Conservation (phyloP, 805 yeast species). For the Debaryomyces tyrocola region DNA sequence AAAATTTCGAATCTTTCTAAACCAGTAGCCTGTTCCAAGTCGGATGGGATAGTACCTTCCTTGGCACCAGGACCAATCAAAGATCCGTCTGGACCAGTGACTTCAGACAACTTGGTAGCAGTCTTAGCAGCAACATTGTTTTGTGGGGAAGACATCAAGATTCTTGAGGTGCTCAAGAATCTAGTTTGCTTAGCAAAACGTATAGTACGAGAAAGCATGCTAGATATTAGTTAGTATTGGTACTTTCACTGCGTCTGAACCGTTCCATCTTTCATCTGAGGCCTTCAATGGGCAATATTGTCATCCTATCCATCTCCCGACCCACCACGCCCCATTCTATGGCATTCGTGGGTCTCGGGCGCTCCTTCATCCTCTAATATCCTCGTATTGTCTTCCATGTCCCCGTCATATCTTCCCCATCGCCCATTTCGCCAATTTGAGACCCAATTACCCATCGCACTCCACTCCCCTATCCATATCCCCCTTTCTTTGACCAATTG, state of each 20-base stretch:
- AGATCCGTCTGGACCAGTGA: constrained; percentile 66
- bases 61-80: constrained; percentile 91
- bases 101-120: constrained; percentile 71
- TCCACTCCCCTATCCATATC: too few relatives aligned
- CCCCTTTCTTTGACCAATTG: too few relatives aligned
- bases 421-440: too few relatives aligned
- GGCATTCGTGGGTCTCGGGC: too few relatives aligned
- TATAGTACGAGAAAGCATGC: constrained; percentile 39
- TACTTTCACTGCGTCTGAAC: background rate
- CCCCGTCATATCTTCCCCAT: too few relatives aligned
- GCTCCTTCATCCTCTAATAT: too few relatives aligned
- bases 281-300: too few relatives aligned
- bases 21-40: constrained; percentile 97
- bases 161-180: constrained; percentile 36
- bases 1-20: constrained; percentile 92
- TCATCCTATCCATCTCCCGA: too few relatives aligned
- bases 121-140: constrained; percentile 50
- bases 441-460: too few relatives aligned
- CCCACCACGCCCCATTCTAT: too few relatives aligned
- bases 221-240: constrained; percentile 9
- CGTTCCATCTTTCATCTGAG: too few relatives aligned
- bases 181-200: constrained; percentile 35
- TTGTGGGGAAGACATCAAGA: constrained; percentile 19
- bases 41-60: constrained; percentile 85
- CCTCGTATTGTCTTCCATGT: too few relatives aligned